These are phyloP conservation scores for Cornus kousa DNA, from an alignment of 148 eudicot species.

Conservation along the genomic window DNA sequence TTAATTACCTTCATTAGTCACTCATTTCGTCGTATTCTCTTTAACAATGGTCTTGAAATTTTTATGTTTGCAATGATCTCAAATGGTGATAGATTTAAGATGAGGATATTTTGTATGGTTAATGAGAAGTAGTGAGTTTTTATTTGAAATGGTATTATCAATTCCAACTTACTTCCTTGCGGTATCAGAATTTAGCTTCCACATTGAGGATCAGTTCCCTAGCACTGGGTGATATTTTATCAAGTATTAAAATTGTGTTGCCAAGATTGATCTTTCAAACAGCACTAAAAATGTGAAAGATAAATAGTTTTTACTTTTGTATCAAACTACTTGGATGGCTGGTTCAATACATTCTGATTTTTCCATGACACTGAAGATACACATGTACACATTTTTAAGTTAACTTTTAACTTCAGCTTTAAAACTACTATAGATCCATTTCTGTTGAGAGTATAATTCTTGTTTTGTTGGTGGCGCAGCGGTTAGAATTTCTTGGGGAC, in stretches of 20 bases:
- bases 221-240: background rate
- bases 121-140: background rate
- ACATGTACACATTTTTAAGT: too few species aligned
- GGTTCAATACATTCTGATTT: background rate
- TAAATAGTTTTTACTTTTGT: too few species aligned
- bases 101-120: background rate
- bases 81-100: too few species aligned
- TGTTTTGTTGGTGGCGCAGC: constrained; percentile 27
- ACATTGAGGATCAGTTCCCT: background rate
- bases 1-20: background rate
- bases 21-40: background rate
- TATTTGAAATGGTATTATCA: background rate
- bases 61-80: background rate
- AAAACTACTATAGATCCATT: background rate
- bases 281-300: background rate
- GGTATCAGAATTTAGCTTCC: background rate
- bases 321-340: background rate
- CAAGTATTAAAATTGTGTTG: too few species aligned
- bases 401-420: too few species aligned
- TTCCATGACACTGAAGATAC: background rate
- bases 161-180: background rate
- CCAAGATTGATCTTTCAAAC: background rate
- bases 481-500: constrained; percentile 90
- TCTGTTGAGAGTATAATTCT: background rate
- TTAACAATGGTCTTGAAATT: background rate